A percentile compares a stretch with the other conserved stretches of the same genome.
Evolutionary conservation across 164 flowering plant species (phyloP).

Genomic region (Vitis rotundifolia): DNA sequence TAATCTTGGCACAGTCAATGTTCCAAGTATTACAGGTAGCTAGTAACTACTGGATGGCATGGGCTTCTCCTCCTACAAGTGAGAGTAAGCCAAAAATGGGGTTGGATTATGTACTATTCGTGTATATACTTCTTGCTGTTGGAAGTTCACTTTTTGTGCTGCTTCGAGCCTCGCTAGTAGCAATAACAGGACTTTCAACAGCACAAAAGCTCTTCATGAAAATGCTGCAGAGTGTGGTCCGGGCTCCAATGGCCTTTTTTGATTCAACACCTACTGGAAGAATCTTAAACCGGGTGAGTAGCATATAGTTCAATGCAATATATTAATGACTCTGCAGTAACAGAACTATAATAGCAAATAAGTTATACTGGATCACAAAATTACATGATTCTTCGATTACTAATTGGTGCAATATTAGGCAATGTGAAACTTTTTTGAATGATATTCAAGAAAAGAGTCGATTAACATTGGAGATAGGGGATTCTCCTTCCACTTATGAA

Average conservation of each 20-base stretch:
- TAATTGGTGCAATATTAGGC: too few species aligned
- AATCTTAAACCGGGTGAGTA: constrained; percentile 82
- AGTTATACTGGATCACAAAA: not conserved
- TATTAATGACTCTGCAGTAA: not conserved
- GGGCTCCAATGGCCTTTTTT: constrained; percentile 96
- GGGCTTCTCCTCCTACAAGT: constrained; percentile 76
- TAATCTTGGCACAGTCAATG: constrained; percentile 71
- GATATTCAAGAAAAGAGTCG: too few species aligned
- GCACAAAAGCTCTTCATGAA: constrained; percentile 70
- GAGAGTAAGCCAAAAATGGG: constrained; percentile 34
- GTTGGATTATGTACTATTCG: constrained; percentile 52
- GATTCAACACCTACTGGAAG: constrained; percentile 98
- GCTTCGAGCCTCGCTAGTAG: constrained; percentile 57
- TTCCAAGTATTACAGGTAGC: constrained; percentile 80
- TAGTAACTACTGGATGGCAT: constrained; percentile 98
- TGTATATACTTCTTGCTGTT: constrained; percentile 69
- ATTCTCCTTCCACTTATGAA: too few species aligned
- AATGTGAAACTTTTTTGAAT: too few species aligned
- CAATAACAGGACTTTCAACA: constrained; percentile 63
- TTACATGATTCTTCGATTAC: too few species aligned
- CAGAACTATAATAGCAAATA: not conserved
- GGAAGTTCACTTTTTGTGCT: constrained; percentile 82
- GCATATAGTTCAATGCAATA: too few species aligned
- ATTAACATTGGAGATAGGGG: too few species aligned
- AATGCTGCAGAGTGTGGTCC: constrained; percentile 75